phyloP scores from a whole-genome alignment of 78 protist genomes.

The Monosiga brevicollis region DNA sequence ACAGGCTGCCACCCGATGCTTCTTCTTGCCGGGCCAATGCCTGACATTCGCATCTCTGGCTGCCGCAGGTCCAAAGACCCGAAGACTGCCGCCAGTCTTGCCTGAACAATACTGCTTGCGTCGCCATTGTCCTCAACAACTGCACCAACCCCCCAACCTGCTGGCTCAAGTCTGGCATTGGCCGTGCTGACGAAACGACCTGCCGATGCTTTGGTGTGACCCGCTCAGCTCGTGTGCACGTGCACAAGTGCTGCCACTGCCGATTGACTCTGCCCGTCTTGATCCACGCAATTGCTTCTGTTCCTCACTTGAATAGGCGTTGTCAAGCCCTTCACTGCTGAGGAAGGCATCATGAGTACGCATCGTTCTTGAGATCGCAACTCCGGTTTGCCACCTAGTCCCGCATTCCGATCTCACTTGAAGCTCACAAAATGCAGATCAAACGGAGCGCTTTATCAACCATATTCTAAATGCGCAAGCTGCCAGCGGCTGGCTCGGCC shows the following conservation, averaged over 20 bases:
- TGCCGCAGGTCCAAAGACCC: no score
- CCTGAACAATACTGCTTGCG: not conserved
- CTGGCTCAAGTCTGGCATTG: conserved; percentile 6
- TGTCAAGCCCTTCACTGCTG: not conserved
- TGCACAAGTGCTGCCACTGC: not conserved
- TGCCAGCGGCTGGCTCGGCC: conserved; percentile 30
- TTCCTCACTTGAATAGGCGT: not conserved
- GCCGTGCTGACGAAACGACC: no score
- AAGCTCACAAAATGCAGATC: not conserved
- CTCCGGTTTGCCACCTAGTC: no score
- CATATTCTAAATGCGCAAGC: conserved; percentile 7
- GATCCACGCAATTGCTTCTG: not conserved
- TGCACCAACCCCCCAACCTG: not conserved
- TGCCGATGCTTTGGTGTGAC: not conserved
- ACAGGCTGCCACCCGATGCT: not conserved
- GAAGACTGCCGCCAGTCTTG: not conserved
- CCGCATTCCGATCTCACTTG: no score
- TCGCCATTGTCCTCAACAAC: not conserved
- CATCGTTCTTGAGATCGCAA: no score
- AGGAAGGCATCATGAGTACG: no score
- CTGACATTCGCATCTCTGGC: not conserved
- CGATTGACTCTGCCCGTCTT: not conserved
- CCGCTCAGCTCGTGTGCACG: not conserved
- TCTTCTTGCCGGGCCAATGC: not conserved
- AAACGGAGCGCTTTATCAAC: not conserved